Percentiles rank a stretch among this genome's conserved stretches.
Conservation (phyloP, 345 rosid species). For the Citrus cavaleriei region DNA sequence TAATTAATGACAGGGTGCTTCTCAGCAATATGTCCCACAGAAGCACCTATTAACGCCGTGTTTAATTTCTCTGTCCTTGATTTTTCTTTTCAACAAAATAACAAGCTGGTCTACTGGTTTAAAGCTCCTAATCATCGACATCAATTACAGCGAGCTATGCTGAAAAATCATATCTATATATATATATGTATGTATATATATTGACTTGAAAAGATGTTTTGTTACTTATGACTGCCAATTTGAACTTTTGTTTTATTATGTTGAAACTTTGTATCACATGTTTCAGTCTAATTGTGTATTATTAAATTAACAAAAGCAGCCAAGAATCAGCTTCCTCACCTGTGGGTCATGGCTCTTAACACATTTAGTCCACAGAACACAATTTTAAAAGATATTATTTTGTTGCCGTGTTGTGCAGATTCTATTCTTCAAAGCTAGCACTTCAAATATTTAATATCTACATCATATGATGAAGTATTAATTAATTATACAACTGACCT, state of each 20-base stretch:
- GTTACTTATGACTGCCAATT: no score
- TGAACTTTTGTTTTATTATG: background rate
- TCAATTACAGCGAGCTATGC: background rate
- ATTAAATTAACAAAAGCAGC: background rate
- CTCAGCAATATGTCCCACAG: no score
- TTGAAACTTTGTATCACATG: background rate
- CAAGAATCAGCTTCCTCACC: background rate
- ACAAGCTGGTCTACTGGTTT: background rate
- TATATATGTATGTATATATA: no score
- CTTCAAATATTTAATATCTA: no score
- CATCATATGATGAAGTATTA: background rate
- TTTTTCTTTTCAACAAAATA: background rate
- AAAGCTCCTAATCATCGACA: background rate
- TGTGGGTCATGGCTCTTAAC: background rate
- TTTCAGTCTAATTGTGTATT: background rate
- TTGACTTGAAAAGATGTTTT: background rate
- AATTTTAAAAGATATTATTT: background rate
- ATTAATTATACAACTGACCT: constrained; percentile 27
- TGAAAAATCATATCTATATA: background rate
- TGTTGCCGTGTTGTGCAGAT: background rate
- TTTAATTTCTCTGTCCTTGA: background rate
- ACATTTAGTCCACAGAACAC: background rate
- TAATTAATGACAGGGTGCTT: background rate
- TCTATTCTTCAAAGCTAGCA: background rate
- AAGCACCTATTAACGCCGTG: no score